Conservation (phyloP, 148 eudicot species). For the Nepenthes mirabilis region DNA sequence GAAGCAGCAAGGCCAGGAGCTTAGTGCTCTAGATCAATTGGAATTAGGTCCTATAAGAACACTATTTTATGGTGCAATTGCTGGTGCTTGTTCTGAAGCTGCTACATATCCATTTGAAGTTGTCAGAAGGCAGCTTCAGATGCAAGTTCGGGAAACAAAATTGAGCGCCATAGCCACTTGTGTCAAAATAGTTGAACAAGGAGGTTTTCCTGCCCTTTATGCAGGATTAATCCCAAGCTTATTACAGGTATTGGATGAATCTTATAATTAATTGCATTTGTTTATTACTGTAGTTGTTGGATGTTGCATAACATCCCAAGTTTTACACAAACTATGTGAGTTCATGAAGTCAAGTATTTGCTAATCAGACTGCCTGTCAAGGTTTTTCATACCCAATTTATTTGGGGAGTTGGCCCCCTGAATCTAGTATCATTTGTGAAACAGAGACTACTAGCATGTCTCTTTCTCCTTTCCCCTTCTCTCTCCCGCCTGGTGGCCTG, state of each 20-base stretch:
- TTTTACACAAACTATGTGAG: too few species aligned
- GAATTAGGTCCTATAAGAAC: conserved; percentile 82
- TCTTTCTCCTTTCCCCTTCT: too few species aligned
- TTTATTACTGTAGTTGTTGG: neutral
- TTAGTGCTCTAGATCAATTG: conserved; percentile 78
- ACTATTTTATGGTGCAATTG: conserved; percentile 77
- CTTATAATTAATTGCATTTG: neutral
- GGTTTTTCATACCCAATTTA: too few species aligned
- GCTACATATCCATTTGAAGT: conserved; percentile 98
- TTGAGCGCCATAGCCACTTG: conserved; percentile 83
- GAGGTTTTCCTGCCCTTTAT: conserved; percentile 92
- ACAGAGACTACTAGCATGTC: too few species aligned
- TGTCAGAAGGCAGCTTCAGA: conserved; percentile 94
- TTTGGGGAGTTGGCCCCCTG: too few species aligned
- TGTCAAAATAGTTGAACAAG: conserved; percentile 68
- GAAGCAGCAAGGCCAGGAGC: conserved; percentile 54
- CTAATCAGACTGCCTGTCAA: too few species aligned
- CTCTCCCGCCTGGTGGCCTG: too few species aligned
- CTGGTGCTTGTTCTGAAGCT: conserved; percentile 95
- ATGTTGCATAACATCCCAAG: too few species aligned
- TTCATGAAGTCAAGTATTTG: too few species aligned
- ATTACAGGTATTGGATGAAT: conserved; percentile 44
- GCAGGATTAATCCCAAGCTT: conserved; percentile 88
- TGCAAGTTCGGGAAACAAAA: conserved; percentile 71
- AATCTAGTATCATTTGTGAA: too few species aligned